Percentiles rank a stretch among this genome's conserved stretches.
These are phyloP conservation scores for Triticum aestivum DNA, from an alignment of 176 grass and related monocot genomes.

Conservation along the genomic window DNA sequence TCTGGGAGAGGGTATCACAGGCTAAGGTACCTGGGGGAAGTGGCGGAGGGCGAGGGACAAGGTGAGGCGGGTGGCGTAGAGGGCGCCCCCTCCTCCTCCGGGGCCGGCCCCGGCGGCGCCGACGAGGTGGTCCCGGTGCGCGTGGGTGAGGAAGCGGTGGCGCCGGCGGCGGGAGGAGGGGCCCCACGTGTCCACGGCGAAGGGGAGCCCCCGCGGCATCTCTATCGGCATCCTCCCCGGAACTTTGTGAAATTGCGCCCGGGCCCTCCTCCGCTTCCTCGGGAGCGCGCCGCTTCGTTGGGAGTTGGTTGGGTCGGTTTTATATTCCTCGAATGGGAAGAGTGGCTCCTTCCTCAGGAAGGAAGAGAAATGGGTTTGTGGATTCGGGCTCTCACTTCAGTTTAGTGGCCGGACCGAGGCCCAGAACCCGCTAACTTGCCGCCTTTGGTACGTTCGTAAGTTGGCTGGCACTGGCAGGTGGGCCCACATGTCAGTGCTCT, in stretches of 20 bases:
- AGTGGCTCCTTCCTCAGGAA: constrained; percentile 38
- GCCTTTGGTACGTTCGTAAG: neutral
- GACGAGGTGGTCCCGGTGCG: constrained; percentile 66
- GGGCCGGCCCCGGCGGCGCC: constrained; percentile 30
- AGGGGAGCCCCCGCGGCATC: constrained; percentile 75
- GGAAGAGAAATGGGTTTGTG: neutral
- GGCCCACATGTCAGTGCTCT: too few species aligned
- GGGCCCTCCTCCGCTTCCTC: neutral
- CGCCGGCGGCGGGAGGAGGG: constrained; percentile 45
- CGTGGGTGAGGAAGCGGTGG: constrained; percentile 79
- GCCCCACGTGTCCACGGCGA: constrained; percentile 84
- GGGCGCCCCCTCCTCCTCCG: neutral
- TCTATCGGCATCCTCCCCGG: constrained; percentile 78
- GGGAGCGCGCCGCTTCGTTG: neutral
- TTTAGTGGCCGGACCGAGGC: too few species aligned
- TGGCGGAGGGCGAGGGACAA: constrained; percentile 45
- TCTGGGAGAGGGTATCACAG: neutral
- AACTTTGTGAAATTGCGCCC: neutral
- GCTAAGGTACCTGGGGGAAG: constrained; percentile 46
- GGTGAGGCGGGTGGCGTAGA: constrained; percentile 81
- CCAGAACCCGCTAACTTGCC: neutral
- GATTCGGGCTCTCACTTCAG: neutral
- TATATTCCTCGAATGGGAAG: neutral
- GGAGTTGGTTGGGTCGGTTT: neutral
- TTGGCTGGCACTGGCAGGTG: neutral